Evolutionary conservation across 495 filamentous ascomycete species (phyloP), one percentile per base, ranked within the genome.

Genomic region (Aspergillus sparsus): DNA sequence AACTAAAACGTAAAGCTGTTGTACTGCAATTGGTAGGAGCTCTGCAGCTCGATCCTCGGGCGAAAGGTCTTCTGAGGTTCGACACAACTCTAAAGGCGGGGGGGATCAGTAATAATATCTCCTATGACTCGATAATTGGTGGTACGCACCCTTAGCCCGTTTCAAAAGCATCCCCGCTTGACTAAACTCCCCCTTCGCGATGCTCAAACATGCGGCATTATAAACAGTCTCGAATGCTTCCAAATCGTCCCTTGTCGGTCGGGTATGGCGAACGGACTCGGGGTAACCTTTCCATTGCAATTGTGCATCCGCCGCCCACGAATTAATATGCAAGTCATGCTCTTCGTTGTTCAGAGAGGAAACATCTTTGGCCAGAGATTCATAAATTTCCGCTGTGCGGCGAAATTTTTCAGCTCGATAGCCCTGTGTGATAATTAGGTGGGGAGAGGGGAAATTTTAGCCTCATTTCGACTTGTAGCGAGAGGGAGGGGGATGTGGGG

Each of bases 181-280:
- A 16, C 70, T 76, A 51, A 93, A 83, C 62, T 92, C 90, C 10
- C 88, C 89, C 60, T 87, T 81, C 9, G 91, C 91, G 68, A 98
- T 89, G 69, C 87, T 88, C 45, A 83, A 83, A 70, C 93, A 98
- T 21, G 93, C 95, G 7, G 88, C 87, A 77, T 98, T 98, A 74
- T 93, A 98, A 0, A 91, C 84, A 5, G 89, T 95, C 74, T 98
- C 94, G 65, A 98, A 98, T 4, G 87, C 87, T 68, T 97, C 91
- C 47, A 96, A 72, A 66, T 96, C 91, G 57, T 92, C 90, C 59
- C 87, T 80, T 15, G 76, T 79, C 12, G 86, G 80, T 68, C 89
- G 83, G 61, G 80, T 83, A 42, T 75, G 70, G 54, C 71, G 73
- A 37, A 82, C 82, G 15, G 82, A 68, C 55, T 83, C 74, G 15